These are phyloP conservation scores for Ustilago esculenta DNA, from an alignment of 1,284 basidiomycete species.

Conservation along the genomic window DNA sequence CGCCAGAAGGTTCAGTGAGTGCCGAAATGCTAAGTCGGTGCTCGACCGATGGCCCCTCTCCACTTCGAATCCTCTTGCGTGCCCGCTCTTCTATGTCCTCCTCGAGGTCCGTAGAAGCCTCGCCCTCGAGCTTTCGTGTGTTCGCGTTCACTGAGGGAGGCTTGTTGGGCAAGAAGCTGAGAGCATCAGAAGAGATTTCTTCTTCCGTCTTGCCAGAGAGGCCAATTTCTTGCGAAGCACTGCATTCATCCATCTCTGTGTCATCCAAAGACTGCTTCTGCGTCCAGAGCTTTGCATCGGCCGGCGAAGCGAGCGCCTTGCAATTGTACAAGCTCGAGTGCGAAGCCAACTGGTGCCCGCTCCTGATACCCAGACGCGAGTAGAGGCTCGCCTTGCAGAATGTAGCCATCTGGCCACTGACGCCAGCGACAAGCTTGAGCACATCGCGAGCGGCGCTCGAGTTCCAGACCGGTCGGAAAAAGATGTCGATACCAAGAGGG, in stretches of 20 bases:
- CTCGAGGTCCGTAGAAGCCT: background rate
- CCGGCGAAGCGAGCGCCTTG: conserved; percentile 14
- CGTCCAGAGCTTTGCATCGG: conserved; percentile 16
- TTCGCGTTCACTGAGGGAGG: background rate
- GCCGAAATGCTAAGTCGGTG: background rate
- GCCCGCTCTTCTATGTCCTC: background rate
- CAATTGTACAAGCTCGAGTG: conserved; percentile 17
- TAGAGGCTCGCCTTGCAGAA: conserved; percentile 36
- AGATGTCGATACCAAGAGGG: conserved; percentile 27
- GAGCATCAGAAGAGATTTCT: background rate
- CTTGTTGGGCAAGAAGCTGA: background rate
- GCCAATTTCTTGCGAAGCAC: background rate
- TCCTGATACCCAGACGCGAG: conserved; percentile 19
- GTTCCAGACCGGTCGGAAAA: conserved; percentile 25
- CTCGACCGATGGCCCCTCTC: background rate
- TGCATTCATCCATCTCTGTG: no score
- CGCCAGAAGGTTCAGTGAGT: background rate
- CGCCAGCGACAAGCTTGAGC: conserved; percentile 12
- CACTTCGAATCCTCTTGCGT: conserved; percentile 17
- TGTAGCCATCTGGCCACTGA: conserved; percentile 18
- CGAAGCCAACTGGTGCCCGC: conserved; percentile 8
- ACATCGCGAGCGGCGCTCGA: conserved; percentile 15
- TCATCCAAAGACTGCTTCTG: background rate
- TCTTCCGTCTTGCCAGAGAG: background rate
- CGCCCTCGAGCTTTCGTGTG: conserved; percentile 9